Percentiles rank a stretch among this genome's conserved stretches.
phyloP scores from a whole-genome alignment of 371 early-diverging fungal species.

The Apophysomyces trapeziformis region DNA sequence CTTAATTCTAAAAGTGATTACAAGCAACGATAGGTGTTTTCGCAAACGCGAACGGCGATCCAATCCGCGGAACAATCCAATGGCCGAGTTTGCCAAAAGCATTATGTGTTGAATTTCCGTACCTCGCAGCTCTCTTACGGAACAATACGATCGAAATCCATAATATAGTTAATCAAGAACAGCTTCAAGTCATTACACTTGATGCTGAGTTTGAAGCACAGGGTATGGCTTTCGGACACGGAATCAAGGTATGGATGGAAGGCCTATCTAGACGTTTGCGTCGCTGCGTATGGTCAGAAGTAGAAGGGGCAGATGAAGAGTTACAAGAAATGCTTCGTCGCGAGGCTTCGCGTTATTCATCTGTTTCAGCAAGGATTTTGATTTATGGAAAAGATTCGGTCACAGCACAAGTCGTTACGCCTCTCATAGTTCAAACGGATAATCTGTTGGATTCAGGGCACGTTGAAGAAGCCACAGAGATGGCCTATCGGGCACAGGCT shows the following conservation, averaged over 20 bases:
- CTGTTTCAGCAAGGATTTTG: conserved; percentile 60
- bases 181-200: conserved; percentile 62
- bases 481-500: conserved; percentile 55
- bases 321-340: conserved; percentile 26
- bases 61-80: conserved; percentile 78
- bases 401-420: conserved; percentile 66
- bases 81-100: conserved; percentile 77
- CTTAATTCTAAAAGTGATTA: conserved; percentile 13
- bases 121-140: conserved; percentile 71
- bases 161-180: conserved; percentile 70
- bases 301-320: conserved; percentile 41
- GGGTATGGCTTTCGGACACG: conserved; percentile 56
- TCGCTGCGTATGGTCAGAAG: conserved; percentile 44
- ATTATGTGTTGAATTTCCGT: conserved; percentile 77
- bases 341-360: conserved; percentile 46
- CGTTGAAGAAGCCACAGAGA: conserved; percentile 61
- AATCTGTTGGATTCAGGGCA: conserved; percentile 50
- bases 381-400: conserved; percentile 68
- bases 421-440: conserved; percentile 64
- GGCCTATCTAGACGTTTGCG: conserved; percentile 38
- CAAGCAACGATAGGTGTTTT: conserved; percentile 74
- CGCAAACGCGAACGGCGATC: conserved; percentile 69
- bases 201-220: conserved; percentile 53
- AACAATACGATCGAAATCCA: conserved; percentile 78
- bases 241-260: conserved; percentile 54